phyloP scores from a whole-genome alignment of 257 asterid genomes.

The Capsicum pubescens region DNA sequence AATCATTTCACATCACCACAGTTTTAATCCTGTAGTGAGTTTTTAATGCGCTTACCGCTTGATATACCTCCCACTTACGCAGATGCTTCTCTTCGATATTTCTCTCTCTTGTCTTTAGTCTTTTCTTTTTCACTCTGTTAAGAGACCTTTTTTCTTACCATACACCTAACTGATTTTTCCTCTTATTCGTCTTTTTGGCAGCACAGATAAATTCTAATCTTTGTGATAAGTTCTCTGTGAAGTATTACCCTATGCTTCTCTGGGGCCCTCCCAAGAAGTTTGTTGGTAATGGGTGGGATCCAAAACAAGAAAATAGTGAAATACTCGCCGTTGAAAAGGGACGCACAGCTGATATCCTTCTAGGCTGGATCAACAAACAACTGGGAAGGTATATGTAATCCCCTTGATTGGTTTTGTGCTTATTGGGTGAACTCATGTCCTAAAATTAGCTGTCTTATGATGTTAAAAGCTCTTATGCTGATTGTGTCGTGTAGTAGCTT shows the following conservation, averaged over 20 bases:
- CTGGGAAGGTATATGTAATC: slow-evolving; percentile 59
- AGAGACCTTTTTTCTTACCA: background rate
- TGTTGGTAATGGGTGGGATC: slow-evolving; percentile 72
- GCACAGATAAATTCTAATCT: slow-evolving; percentile 85
- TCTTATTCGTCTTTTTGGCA: slow-evolving; percentile 68
- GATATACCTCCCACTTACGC: background rate
- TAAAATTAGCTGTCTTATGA: slow-evolving; percentile 17
- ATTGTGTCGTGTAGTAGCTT: background rate
- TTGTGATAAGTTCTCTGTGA: slow-evolving; percentile 87
- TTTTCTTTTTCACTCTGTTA: background rate
- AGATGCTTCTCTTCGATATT: background rate
- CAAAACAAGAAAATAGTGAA: slow-evolving; percentile 62
- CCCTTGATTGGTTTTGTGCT: background rate
- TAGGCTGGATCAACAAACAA: slow-evolving; percentile 82
- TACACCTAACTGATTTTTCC: slow-evolving; percentile 48
- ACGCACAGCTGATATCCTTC: slow-evolving; percentile 69
- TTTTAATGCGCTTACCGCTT: background rate
- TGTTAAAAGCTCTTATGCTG: background rate
- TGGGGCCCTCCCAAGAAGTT: slow-evolving; percentile 93
- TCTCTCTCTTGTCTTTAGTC: background rate
- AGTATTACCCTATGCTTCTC: slow-evolving; percentile 77
- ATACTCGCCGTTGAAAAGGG: slow-evolving; percentile 61
- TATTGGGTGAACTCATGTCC: slow-evolving; percentile 21
- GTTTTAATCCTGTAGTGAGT: background rate
- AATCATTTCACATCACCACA: background rate